Conservation (phyloP, 352 stramenopile genomes). For the Elongisporangium senticosum region DNA sequence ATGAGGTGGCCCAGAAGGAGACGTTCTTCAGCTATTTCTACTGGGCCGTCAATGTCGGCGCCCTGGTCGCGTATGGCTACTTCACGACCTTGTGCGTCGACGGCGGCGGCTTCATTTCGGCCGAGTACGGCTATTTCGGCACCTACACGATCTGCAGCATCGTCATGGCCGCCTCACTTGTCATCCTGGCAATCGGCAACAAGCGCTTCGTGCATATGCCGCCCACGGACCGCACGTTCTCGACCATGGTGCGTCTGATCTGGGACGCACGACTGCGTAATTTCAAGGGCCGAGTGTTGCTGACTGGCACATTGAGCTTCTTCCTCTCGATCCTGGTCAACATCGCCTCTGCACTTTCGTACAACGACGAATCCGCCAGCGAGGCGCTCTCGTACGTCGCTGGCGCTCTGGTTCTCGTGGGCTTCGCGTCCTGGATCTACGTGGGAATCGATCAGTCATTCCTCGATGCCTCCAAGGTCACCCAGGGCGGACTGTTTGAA, state of each 20-base stretch:
- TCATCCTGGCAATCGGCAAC: constrained; percentile 23
- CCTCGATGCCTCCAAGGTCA: constrained; percentile 35
- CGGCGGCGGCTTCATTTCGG: constrained; percentile 46
- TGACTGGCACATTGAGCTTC: constrained; percentile 24
- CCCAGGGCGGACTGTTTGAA: constrained; percentile 34
- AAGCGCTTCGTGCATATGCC: constrained; percentile 37
- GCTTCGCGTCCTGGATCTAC: constrained; percentile 40
- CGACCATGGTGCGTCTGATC: constrained; percentile 31
- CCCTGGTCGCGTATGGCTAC: constrained; percentile 64
- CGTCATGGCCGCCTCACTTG: constrained; percentile 28
- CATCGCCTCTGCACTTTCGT: constrained; percentile 43
- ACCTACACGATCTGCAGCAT: constrained; percentile 41
- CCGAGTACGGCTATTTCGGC: constrained; percentile 70
- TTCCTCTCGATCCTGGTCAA: constrained; percentile 38
- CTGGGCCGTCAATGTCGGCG: constrained; percentile 70
- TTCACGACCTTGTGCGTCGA: constrained; percentile 68
- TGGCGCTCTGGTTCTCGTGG: constrained; percentile 25
- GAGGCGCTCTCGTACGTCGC: constrained; percentile 47
- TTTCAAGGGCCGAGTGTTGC: constrained; percentile 18
- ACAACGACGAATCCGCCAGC: constrained; percentile 16
- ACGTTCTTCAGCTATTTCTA: constrained; percentile 84
- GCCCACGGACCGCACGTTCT: constrained; percentile 35
- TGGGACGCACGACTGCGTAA: constrained; percentile 14
- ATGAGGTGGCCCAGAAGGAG: constrained; percentile 37
- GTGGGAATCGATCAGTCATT: constrained; percentile 40